phyloP scores from a whole-genome alignment of 441 rosid genomes.

The Populus hybrid region DNA sequence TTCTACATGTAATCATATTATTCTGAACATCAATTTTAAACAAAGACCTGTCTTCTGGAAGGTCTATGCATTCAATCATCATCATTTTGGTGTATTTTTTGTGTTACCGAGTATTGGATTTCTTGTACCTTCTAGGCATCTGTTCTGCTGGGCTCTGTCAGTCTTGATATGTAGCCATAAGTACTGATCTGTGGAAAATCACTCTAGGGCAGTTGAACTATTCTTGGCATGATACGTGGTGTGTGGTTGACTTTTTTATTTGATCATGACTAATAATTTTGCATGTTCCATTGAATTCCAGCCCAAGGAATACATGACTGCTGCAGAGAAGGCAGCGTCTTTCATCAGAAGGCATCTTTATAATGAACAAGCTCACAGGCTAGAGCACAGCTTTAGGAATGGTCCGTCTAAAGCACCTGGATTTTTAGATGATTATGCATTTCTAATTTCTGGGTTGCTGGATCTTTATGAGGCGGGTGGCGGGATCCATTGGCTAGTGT shows the following conservation, averaged over 20 bases:
- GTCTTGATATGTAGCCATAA: not conserved
- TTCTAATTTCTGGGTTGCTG: constrained; percentile 75
- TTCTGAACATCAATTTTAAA: not conserved
- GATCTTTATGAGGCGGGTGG: constrained; percentile 86
- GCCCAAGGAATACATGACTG: constrained; percentile 79
- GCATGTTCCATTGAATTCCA: constrained; percentile 27
- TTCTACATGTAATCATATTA: no score
- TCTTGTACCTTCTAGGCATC: not conserved
- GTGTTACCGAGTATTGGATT: not conserved
- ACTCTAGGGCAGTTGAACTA: not conserved
- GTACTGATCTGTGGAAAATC: not conserved
- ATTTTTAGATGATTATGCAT: constrained; percentile 93
- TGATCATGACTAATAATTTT: constrained; percentile 2
- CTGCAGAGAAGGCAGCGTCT: constrained; percentile 82
- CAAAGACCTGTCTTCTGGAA: not conserved
- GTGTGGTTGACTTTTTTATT: not conserved
- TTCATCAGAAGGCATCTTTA: constrained; percentile 72
- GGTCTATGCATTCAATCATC: not conserved
- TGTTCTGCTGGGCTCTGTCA: not conserved
- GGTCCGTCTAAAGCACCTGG: constrained; percentile 96
- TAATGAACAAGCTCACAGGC: constrained; percentile 53
- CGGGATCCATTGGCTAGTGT: constrained; percentile 54
- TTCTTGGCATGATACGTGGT: not conserved
- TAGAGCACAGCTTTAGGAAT: constrained; percentile 76
- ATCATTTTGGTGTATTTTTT: no score